These are phyloP conservation scores for Pseudocercospora vitis DNA, from an alignment of 2,329 filamentous ascomycete species.

Conservation along the genomic window DNA sequence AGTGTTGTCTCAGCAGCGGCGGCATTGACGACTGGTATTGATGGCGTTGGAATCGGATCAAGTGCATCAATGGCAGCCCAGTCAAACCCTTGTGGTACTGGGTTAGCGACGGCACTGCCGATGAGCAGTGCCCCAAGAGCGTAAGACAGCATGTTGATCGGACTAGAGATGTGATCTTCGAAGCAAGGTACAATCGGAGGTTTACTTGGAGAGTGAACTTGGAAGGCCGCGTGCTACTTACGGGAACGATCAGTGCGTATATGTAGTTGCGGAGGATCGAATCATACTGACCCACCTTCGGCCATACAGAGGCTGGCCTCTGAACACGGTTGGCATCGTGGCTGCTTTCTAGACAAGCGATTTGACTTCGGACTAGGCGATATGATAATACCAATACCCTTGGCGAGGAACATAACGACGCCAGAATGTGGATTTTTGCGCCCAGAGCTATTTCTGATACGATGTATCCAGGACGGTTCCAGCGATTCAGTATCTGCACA, in stretches of 20 bases:
- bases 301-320: neutral
- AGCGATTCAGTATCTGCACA: neutral
- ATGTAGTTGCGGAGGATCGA: neutral
- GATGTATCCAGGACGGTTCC: neutral
- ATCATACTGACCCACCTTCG: neutral
- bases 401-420: neutral
- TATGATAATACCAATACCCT: neutral
- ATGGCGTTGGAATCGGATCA: slow-evolving; percentile 15
- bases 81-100: slow-evolving; percentile 29
- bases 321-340: neutral
- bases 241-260: neutral
- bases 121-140: slow-evolving; percentile 22
- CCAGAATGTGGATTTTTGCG: neutral
- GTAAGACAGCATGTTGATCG: slow-evolving; percentile 20
- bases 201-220: no score
- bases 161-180: no score
- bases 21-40: slow-evolving; percentile 25
- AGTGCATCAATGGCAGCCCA: slow-evolving; percentile 24
- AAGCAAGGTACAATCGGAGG: neutral
- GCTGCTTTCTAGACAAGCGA: slow-evolving; percentile 1
- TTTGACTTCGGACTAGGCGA: slow-evolving; percentile 1
- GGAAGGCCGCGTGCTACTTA: no score
- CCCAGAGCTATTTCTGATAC: neutral
- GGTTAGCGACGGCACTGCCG: slow-evolving; percentile 25
- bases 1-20: slow-evolving; percentile 21